phyloP scores from a whole-genome alignment of 441 rosid genomes.

The Brassica hybrid region DNA sequence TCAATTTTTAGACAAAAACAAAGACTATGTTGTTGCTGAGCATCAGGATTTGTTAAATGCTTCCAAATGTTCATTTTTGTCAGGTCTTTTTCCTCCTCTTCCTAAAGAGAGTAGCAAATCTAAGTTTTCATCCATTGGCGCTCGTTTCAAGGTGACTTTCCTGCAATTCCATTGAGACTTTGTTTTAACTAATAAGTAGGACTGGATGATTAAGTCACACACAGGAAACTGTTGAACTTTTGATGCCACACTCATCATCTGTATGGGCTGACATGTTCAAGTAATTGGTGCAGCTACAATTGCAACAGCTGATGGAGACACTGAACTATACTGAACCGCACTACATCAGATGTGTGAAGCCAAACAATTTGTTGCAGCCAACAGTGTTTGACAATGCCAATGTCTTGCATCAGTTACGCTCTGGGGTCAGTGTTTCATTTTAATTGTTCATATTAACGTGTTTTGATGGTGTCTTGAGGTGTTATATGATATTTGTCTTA shows the following conservation, averaged over 20 bases:
- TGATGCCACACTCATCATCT: slow-evolving; percentile 26
- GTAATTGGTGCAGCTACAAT: slow-evolving; percentile 75
- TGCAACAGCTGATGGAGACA: slow-evolving; percentile 88
- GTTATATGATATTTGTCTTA: slow-evolving; percentile 9
- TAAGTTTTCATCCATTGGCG: slow-evolving; percentile 76
- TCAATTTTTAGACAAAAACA: slow-evolving; percentile 79
- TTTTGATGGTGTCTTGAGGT: slow-evolving; percentile 30
- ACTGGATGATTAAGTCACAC: background rate
- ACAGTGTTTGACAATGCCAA: slow-evolving; percentile 63
- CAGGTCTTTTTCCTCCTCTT: slow-evolving; percentile 65
- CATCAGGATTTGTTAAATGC: slow-evolving; percentile 75
- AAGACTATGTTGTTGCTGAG: slow-evolving; percentile 79
- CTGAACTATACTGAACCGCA: slow-evolving; percentile 86
- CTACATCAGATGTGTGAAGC: slow-evolving; percentile 97
- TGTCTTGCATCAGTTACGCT: slow-evolving; percentile 90
- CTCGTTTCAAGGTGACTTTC: slow-evolving; percentile 70
- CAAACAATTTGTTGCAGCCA: slow-evolving; percentile 76
- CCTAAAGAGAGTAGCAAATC: slow-evolving; percentile 65
- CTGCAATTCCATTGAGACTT: slow-evolving; percentile 9
- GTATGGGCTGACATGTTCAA: slow-evolving; percentile 43
- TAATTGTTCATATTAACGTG: slow-evolving; percentile 2
- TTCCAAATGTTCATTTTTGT: slow-evolving; percentile 67
- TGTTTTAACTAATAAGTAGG: background rate
- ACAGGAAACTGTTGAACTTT: slow-evolving; percentile 12
- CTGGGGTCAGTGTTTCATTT: slow-evolving; percentile 70